Percentiles rank a stretch among this genome's conserved stretches.
phyloP scores from a whole-genome alignment of 2,329 filamentous ascomycete species.

The Fusarium nygamai region DNA sequence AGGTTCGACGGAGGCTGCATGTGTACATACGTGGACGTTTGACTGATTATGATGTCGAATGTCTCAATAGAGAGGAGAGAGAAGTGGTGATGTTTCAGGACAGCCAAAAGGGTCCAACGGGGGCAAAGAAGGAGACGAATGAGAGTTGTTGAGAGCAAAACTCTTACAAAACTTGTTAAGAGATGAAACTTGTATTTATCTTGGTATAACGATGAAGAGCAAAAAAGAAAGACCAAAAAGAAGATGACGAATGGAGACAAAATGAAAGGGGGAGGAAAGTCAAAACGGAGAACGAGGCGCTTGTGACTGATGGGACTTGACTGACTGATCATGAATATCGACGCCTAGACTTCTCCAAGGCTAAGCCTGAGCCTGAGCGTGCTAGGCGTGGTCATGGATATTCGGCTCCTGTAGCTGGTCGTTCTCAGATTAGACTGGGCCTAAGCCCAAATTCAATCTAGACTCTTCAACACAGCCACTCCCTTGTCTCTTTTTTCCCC shows the following conservation, averaged over 20 bases:
- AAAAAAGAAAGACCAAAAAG: constrained; percentile 4
- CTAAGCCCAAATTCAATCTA: constrained; percentile 13
- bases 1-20: constrained; percentile 40
- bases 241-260: neutral
- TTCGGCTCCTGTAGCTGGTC: neutral
- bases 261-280: neutral
- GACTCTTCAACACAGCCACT: constrained; percentile 16
- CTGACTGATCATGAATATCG: constrained; percentile 23
- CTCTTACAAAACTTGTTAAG: neutral
- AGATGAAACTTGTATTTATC: constrained; percentile 4
- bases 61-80: constrained; percentile 28
- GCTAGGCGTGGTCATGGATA: constrained; percentile 18
- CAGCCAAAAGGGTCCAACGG: constrained; percentile 13
- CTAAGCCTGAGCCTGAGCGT: neutral
- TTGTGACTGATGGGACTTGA: constrained; percentile 30
- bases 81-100: constrained; percentile 36
- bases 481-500: neutral
- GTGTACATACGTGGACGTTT: constrained; percentile 19
- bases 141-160: constrained; percentile 6
- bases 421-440: constrained; percentile 9
- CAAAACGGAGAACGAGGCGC: constrained; percentile 14
- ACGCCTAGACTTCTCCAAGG: neutral
- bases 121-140: constrained; percentile 5
- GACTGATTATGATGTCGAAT: constrained; percentile 16
- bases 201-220: neutral